Percentiles rank a stretch among this genome's conserved stretches.
Conservation (phyloP, 441 rosid species). For the Flueggea neowawraea region DNA sequence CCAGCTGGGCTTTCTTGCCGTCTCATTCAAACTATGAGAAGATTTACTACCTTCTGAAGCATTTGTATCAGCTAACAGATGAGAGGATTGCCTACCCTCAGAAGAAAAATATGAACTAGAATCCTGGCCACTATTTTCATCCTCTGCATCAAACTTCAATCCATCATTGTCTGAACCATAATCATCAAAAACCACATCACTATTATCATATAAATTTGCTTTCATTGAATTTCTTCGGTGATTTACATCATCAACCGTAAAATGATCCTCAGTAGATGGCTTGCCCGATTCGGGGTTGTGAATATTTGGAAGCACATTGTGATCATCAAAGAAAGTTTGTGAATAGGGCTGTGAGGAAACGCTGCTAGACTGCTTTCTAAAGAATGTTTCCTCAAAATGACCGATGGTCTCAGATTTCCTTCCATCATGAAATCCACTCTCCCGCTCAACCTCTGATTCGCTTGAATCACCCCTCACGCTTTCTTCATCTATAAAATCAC, state of each 20-base stretch:
- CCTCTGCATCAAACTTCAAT: slow-evolving; percentile 30
- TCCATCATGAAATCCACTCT: slow-evolving; percentile 20
- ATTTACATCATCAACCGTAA: slow-evolving; percentile 26
- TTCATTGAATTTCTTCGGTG: slow-evolving; percentile 29
- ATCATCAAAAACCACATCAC: slow-evolving; percentile 53
- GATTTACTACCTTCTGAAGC: background rate
- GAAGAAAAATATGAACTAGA: slow-evolving; percentile 31
- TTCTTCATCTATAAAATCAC: slow-evolving; percentile 27
- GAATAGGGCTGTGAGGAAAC: slow-evolving; percentile 38
- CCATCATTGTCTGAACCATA: slow-evolving; percentile 44
- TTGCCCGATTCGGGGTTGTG: slow-evolving; percentile 17
- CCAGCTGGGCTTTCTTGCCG: slow-evolving; percentile 29
- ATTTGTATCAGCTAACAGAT: slow-evolving; percentile 11
- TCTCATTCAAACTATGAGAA: slow-evolving; percentile 19
- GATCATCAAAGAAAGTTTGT: slow-evolving; percentile 26
- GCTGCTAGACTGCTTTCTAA: slow-evolving; percentile 34
- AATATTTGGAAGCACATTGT: slow-evolving; percentile 26
- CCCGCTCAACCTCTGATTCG: slow-evolving; percentile 29
- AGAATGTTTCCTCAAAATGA: slow-evolving; percentile 26
- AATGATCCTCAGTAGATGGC: slow-evolving; percentile 38
- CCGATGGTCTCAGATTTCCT: slow-evolving; percentile 23
- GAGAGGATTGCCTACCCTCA: slow-evolving; percentile 29
- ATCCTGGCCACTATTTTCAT: slow-evolving; percentile 20
- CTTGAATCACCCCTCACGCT: slow-evolving; percentile 35
- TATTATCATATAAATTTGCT: slow-evolving; percentile 25